phyloP scores from a whole-genome alignment of 805 yeast species.

The Barnettozyma vustinii region DNA sequence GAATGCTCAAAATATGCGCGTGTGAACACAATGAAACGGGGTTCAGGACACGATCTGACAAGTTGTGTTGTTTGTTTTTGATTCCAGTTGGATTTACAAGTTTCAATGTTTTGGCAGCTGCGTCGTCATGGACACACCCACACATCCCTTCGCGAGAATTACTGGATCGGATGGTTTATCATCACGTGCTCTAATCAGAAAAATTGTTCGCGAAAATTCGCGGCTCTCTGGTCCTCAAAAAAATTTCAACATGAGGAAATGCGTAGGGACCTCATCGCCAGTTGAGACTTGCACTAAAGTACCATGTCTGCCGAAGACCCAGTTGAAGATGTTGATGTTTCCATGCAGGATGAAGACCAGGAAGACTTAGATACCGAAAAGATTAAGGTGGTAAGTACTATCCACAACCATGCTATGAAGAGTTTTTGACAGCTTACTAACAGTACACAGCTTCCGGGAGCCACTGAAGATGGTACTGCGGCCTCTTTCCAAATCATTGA shows the following conservation, averaged over 20 bases:
- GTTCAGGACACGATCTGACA: background rate
- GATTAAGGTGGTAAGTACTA: constrained; percentile 16
- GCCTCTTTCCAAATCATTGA: constrained; percentile 90
- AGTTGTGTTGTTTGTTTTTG: background rate
- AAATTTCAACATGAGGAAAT: background rate
- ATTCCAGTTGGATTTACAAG: background rate
- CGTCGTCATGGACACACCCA: background rate
- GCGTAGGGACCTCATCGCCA: constrained; percentile 1
- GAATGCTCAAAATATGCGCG: background rate
- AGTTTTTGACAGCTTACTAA: background rate
- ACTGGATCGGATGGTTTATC: background rate
- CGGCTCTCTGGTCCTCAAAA: background rate
- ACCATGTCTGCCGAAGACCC: constrained; percentile 22
- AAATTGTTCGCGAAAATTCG: background rate
- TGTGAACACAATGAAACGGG: background rate
- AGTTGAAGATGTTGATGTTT: constrained; percentile 21
- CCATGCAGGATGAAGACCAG: constrained; percentile 24
- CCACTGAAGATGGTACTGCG: constrained; percentile 88
- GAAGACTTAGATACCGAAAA: constrained; percentile 24
- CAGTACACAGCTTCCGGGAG: constrained; percentile 56
- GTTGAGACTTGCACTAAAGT: background rate
- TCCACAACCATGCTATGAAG: background rate
- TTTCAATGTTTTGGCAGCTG: background rate
- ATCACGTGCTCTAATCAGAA: background rate
- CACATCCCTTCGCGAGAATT: background rate